Base-by-base conservation (phyloP, 2,329 filamentous ascomycete species). In the Sporothrix curviconia region DNA sequence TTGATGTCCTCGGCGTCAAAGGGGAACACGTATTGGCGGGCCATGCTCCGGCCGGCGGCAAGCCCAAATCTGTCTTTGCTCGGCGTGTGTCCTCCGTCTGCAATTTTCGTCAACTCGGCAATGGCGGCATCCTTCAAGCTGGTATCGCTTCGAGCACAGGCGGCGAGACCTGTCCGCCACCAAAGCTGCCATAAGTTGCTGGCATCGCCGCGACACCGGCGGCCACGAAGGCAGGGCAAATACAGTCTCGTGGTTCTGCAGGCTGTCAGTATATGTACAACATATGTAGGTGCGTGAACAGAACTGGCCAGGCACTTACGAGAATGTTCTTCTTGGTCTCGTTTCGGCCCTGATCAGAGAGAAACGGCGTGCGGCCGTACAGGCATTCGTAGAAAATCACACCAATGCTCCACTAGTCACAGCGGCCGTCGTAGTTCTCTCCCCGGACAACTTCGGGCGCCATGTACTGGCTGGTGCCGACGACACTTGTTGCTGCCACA, bases 401-500 rank as follows among this genome's bases (percentile, higher is more conserved):
- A 55, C 91, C 92, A 64, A 97, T 83, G 72, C 92, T 96, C 92
- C 89, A 97, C 90, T 82, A 97, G 72, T 97, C 92, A 72, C 92
- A 97, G 67, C 92, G 81, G 30, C 89, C 92, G 72, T 97, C 94
- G 70, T 97, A 97, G 37, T 80, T 74, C 50, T 90, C 81, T 28
- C 92, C 90, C 63, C 81, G 78, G 58, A 96, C 86, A 17, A 97
- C 89, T 74, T 97, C 94, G 2, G 92, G 92, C 0, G 94, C 92
- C 94, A 96, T 97, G 74, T 97, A 97, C 68, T 96, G 92, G 69
- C 91, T 96, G 2, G 94, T 97, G 2, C 92, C 92, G 11, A 97
- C 92, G 1, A 96, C 85, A 46, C 91, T 96, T 64, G 85, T 83
- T 1, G 92, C 92, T 34, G 90, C 80, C 34, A 82, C 81, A 39